Base-by-base conservation (phyloP, 2,329 filamentous ascomycete species). In the Talaromyces sp. region DNA sequence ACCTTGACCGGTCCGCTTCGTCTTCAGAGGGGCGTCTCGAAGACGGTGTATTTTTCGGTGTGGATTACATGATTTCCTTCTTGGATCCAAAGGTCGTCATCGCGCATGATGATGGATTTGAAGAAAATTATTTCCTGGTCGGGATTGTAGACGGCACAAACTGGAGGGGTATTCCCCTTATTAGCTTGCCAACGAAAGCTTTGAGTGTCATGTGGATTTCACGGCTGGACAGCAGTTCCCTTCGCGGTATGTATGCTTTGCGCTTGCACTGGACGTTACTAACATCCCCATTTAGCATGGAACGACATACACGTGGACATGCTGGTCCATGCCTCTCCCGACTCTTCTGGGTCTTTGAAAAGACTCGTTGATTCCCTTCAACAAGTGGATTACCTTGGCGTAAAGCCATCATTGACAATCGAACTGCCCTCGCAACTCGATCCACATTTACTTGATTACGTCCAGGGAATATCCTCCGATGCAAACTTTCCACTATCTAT, bases 251-350 rank as follows among this genome's bases (percentile, higher is more conserved):
- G 50, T 6, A 68, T 23, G 18, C 44, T 47, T 9, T 27, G 73
- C 63, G 63, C 64, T 9, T 28, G 42, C 36, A 14, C 10, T 5
- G 33, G 7, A 27, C 31, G 51, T 63, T 59, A 51, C 66, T 65
- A 60, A 63, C 60, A 31, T 56, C 23, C 59, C 65, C 40, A 63
- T 31, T n/a, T 70, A 88, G 89, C 85, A 36, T 97, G 93, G 93
- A 88, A 94, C 72, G 84, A 86, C 54, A 81, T 91, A 5, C 86
- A 83, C 42, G 82, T 98, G 64, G 92, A 98, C 66, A 90, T 99
- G 59, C 75, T 97, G 12, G 85, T 98, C 8, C 91, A 96, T 63
- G 91, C 90, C 1, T 84, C 87, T 6, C 78, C 86, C 3, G 82
- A 83, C 8, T 87, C 89, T 23, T 88, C 90, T 2, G 92, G 91